Percentiles rank a stretch among this genome's conserved stretches.
Evolutionary conservation across 306 rosid species (phyloP).

Genomic region (Rubus idaeus): DNA sequence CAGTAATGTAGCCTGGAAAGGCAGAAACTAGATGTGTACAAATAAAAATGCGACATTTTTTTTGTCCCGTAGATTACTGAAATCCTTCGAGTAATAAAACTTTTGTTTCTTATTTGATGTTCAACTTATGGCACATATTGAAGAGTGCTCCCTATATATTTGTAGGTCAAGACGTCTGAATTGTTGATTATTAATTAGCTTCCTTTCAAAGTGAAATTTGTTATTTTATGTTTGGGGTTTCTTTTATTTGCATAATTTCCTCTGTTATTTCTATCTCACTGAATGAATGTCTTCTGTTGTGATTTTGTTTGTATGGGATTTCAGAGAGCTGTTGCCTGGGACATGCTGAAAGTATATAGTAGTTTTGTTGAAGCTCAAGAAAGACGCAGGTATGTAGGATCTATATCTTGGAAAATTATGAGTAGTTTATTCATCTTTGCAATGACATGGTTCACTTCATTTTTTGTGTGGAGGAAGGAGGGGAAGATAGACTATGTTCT

Average conservation of each 20-base stretch:
- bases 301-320: slow-evolving; percentile 20
- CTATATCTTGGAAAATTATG: not conserved
- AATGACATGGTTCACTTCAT: not conserved
- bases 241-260: not conserved
- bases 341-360: slow-evolving; percentile 83
- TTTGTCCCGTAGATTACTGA: not conserved
- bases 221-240: not conserved
- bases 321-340: slow-evolving; percentile 95
- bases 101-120: not conserved
- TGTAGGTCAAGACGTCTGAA: too few species aligned
- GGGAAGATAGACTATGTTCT: not conserved
- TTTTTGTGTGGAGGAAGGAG: not conserved
- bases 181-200: not conserved
- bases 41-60: not conserved
- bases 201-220: not conserved
- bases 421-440: slow-evolving; percentile 15
- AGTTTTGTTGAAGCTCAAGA: slow-evolving; percentile 78
- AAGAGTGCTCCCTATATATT: not conserved
- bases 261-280: slow-evolving; percentile 7
- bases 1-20: not conserved
- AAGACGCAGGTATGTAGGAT: slow-evolving; percentile 69
- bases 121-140: not conserved
- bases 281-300: slow-evolving; percentile 5
- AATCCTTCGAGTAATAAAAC: not conserved
- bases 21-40: not conserved